Percentiles rank a stretch among this genome's conserved stretches.
These are phyloP conservation scores for Wallemia ichthyophaga DNA, from an alignment of 1,284 basidiomycete genomes.

Conservation along the genomic window DNA sequence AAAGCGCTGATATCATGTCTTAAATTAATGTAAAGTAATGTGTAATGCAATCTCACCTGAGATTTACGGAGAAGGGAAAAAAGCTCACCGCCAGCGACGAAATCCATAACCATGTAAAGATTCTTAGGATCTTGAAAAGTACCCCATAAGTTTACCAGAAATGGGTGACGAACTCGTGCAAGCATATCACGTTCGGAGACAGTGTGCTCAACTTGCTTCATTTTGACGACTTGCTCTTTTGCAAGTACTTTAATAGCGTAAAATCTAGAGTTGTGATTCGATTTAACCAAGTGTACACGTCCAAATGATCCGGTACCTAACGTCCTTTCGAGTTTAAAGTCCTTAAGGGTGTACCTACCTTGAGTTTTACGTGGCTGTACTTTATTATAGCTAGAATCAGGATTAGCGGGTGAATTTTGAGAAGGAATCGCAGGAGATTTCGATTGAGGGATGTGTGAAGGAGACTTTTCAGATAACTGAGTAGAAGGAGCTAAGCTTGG, in stretches of 20 bases:
- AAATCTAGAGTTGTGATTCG: constrained; percentile 69
- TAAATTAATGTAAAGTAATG: constrained; percentile 7
- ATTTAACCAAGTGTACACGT: constrained; percentile 68
- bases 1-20: constrained; percentile 12
- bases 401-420: background rate
- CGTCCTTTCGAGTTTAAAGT: constrained; percentile 22
- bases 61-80: constrained; percentile 19
- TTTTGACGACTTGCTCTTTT: constrained; percentile 21
- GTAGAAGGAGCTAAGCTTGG: background rate
- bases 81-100: constrained; percentile 22
- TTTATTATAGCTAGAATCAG: background rate
- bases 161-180: constrained; percentile 23
- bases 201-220: constrained; percentile 26
- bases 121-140: constrained; percentile 22
- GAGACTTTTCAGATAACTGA: background rate
- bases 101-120: constrained; percentile 24
- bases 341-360: constrained; percentile 20
- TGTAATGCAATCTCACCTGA: background rate
- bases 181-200: constrained; percentile 23
- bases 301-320: constrained; percentile 69
- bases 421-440: too few species aligned
- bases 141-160: constrained; percentile 24
- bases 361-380: constrained; percentile 17
- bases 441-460: too few species aligned
- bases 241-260: constrained; percentile 43